Conservation (phyloP, 257 asterid genomes). For the Plantago elongata region DNA sequence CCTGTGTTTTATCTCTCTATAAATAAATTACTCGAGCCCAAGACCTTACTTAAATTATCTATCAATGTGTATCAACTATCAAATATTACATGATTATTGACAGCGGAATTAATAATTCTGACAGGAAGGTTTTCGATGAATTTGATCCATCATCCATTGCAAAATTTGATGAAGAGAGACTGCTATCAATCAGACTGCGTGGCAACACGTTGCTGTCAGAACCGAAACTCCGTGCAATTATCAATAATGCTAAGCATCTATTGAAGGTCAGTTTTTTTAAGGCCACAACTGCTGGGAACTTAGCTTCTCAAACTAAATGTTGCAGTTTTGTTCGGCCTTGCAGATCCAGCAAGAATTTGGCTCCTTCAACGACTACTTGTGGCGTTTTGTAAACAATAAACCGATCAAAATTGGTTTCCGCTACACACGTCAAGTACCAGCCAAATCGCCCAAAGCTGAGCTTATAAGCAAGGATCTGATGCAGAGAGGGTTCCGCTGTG, state of each 20-base stretch:
- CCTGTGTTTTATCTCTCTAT: too few species aligned
- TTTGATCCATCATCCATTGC: slow-evolving; percentile 64
- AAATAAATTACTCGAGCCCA: too few species aligned
- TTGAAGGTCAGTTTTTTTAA: slow-evolving; percentile 44
- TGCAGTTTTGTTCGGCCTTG: not conserved
- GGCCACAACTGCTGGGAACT: not conserved
- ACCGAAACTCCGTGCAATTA: slow-evolving; percentile 64
- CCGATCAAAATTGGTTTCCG: slow-evolving; percentile 39
- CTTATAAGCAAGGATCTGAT: slow-evolving; percentile 67
- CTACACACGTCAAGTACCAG: slow-evolving; percentile 62
- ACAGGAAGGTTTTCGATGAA: slow-evolving; percentile 58
- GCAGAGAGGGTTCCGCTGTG: slow-evolving; percentile 67
- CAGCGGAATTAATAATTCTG: slow-evolving; percentile 7
- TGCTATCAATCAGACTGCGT: slow-evolving; percentile 36
- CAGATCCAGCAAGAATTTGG: slow-evolving; percentile 74
- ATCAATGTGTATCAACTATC: not conserved
- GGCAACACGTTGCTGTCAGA: slow-evolving; percentile 60
- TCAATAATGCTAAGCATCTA: slow-evolving; percentile 67
- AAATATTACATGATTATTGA: not conserved
- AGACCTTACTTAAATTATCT: too few species aligned
- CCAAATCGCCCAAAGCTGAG: slow-evolving; percentile 79
- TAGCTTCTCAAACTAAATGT: too few species aligned
- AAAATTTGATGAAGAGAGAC: slow-evolving; percentile 44
- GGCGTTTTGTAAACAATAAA: slow-evolving; percentile 65
- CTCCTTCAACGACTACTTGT: slow-evolving; percentile 63